Evolutionary conservation across 495 filamentous ascomycete species (phyloP).

Genomic region (Trichoderma orchidacearum): DNA sequence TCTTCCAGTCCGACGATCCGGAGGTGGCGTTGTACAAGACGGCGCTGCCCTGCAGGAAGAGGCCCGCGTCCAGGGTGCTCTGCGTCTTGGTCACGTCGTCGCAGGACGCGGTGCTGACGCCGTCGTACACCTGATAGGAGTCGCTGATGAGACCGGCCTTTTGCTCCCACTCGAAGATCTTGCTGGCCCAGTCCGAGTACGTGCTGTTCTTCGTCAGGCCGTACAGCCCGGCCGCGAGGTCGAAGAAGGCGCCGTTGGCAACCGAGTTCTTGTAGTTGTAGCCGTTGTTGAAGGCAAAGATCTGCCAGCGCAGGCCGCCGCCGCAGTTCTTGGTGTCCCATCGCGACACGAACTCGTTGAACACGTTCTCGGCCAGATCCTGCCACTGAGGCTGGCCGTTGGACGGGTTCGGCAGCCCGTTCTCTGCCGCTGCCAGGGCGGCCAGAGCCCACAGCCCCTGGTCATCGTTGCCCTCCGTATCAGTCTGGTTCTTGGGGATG

Average conservation of each 20-base stretch:
- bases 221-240: constrained; percentile 60
- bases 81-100: constrained; percentile 43
- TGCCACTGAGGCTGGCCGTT: constrained; percentile 57
- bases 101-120: constrained; percentile 32
- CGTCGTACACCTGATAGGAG: constrained; percentile 54
- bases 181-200: constrained; percentile 62
- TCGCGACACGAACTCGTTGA: constrained; percentile 49
- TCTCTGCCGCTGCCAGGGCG: constrained; percentile 69
- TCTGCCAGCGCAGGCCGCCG: constrained; percentile 78
- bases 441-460: constrained; percentile 79
- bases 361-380: constrained; percentile 63
- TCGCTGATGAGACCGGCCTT: constrained; percentile 44
- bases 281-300: constrained; percentile 66
- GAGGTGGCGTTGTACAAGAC: constrained; percentile 62
- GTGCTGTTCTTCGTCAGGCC: constrained; percentile 64
- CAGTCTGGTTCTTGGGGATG: constrained; percentile 72
- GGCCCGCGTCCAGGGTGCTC: constrained; percentile 65
- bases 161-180: constrained; percentile 56
- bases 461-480: constrained; percentile 68
- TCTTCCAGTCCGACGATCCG: constrained; percentile 42
- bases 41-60: constrained; percentile 58
- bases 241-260: constrained; percentile 68
- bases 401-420: constrained; percentile 55
- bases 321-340: constrained; percentile 59
- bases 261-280: constrained; percentile 73